Conservation (phyloP, 345 rosid genomes). For the Geranium rotundifolium region DNA sequence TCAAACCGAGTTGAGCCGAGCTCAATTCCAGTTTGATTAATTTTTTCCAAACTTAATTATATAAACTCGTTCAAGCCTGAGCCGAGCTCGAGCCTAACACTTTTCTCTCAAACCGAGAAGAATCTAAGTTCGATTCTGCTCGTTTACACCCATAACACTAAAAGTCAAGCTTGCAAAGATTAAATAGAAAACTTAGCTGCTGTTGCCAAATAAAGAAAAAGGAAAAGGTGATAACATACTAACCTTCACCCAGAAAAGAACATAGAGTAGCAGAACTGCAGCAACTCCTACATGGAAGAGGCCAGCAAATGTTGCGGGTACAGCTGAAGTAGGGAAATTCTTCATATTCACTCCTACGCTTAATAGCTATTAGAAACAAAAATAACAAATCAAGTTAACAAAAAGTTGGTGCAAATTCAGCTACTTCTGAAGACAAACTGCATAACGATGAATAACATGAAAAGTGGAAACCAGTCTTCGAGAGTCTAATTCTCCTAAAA, state of each 20-base stretch:
- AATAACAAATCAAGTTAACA: slow-evolving; percentile 5
- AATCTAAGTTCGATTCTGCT: too few relatives aligned
- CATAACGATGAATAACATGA: too few relatives aligned
- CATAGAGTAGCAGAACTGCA: slow-evolving; percentile 72
- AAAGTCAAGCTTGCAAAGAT: background rate
- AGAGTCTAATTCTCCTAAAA: too few relatives aligned
- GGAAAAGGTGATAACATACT: slow-evolving; percentile 5
- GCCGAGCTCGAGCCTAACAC: too few relatives aligned
- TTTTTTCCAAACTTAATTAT: too few relatives aligned
- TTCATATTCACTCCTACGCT: slow-evolving; percentile 72
- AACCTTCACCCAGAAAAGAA: slow-evolving; percentile 94
- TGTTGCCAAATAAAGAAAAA: background rate
- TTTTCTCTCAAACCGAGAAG: too few relatives aligned
- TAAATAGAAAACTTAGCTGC: background rate
- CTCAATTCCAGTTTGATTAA: too few relatives aligned
- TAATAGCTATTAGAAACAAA: slow-evolving; percentile 37
- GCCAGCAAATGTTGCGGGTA: slow-evolving; percentile 51
- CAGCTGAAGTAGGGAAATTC: slow-evolving; percentile 63
- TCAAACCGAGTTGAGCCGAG: too few relatives aligned
- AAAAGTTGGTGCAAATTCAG: background rate
- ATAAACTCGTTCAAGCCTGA: too few relatives aligned
- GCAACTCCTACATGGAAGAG: slow-evolving; percentile 86
- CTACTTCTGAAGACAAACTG: background rate
- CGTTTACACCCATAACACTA: too few relatives aligned
- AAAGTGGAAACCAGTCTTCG: too few relatives aligned